phyloP scores from a whole-genome alignment of 352 stramenopile genomes.

The Phytophthora capsici region DNA sequence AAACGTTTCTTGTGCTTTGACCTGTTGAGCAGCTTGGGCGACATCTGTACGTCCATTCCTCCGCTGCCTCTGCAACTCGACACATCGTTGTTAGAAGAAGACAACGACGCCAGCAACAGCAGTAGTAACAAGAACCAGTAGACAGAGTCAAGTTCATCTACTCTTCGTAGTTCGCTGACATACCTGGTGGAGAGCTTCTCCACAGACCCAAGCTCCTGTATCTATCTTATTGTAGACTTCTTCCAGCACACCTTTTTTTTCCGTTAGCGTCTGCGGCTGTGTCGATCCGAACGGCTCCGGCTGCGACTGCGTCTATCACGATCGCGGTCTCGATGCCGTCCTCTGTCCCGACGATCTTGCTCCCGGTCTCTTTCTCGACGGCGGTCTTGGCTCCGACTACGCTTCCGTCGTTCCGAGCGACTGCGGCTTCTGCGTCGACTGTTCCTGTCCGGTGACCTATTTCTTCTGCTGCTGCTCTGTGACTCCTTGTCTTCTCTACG shows the following conservation, averaged over 20 bases:
- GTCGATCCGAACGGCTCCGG: slow-evolving; percentile 23
- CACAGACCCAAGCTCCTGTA: slow-evolving; percentile 5
- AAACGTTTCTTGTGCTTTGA: neutral
- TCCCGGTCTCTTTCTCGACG: slow-evolving; percentile 21
- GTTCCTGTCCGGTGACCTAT: slow-evolving; percentile 14
- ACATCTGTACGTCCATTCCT: slow-evolving; percentile 70
- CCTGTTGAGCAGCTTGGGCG: slow-evolving; percentile 45
- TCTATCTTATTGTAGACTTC: slow-evolving; percentile 21
- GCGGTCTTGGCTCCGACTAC: slow-evolving; percentile 17
- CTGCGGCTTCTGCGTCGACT: slow-evolving; percentile 12
- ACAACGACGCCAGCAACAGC: slow-evolving; percentile 24
- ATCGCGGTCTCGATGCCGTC: slow-evolving; percentile 22
- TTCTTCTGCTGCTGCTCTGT: slow-evolving; percentile 6
- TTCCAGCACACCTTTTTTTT: neutral
- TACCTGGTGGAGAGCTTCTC: slow-evolving; percentile 6
- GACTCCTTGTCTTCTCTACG: slow-evolving; percentile 22
- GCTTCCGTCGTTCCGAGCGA: slow-evolving; percentile 15
- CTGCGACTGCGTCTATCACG: slow-evolving; percentile 21
- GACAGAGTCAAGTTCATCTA: slow-evolving; percentile 8
- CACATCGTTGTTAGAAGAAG: slow-evolving; percentile 61
- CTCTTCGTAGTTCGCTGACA: slow-evolving; percentile 20
- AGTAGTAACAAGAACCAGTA: slow-evolving; percentile 24
- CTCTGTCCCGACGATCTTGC: slow-evolving; percentile 15
- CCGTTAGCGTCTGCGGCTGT: slow-evolving; percentile 40
- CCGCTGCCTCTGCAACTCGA: slow-evolving; percentile 72